Conservation (phyloP, 2,329 filamentous ascomycete species). For the Cadophora sp. region DNA sequence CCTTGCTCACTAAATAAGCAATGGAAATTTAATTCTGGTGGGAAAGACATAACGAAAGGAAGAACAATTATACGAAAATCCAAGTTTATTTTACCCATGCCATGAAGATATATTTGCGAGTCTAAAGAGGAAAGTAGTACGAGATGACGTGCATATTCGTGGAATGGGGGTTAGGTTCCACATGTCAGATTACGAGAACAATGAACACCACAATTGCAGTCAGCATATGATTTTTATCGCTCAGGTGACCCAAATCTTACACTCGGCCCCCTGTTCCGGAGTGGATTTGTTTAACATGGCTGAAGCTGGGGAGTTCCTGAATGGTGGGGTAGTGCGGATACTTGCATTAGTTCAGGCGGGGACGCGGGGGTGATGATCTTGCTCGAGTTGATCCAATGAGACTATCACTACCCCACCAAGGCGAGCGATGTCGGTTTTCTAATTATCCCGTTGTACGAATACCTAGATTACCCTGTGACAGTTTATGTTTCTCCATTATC, state of each 20-base stretch:
- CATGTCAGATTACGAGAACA: conserved; percentile 9
- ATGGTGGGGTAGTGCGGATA: conserved; percentile 29
- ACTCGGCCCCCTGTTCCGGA: background rate
- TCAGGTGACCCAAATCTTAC: background rate
- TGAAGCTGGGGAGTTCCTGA: conserved; percentile 25
- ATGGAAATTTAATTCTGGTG: too few relatives aligned
- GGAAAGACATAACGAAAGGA: too few relatives aligned
- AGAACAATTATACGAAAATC: too few relatives aligned
- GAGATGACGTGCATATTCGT: background rate
- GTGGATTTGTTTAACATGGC: background rate
- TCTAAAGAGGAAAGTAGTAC: background rate
- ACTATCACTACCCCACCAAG: conserved; percentile 19
- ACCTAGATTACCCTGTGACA: background rate
- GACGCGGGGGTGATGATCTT: conserved; percentile 27
- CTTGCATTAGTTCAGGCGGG: conserved; percentile 23
- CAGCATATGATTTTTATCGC: background rate
- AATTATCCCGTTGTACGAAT: background rate
- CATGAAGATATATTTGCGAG: too few relatives aligned
- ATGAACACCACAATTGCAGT: conserved; percentile 11
- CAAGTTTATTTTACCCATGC: too few relatives aligned
- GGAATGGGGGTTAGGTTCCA: background rate
- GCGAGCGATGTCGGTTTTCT: conserved; percentile 16
- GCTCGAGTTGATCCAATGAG: conserved; percentile 9
- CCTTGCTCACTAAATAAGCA: too few relatives aligned
- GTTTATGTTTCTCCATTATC: background rate